phyloP scores from a whole-genome alignment of 2,329 filamentous ascomycete genomes.

The Pseudogymnoascus verrucosus region DNA sequence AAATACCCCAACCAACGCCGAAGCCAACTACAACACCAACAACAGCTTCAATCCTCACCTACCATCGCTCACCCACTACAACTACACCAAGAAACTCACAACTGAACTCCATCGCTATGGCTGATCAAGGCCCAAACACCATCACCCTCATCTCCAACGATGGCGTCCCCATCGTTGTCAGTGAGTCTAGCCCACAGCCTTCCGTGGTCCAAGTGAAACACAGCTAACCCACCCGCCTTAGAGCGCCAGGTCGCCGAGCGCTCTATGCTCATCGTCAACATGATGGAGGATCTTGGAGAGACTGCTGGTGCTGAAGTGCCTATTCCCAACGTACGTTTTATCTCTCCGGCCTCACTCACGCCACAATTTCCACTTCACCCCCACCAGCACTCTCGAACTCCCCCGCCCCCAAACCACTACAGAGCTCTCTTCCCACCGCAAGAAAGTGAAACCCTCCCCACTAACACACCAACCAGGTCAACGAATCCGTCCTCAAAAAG shows the following conservation, averaged over 20 bases:
- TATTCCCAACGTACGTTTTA: constrained; percentile 63
- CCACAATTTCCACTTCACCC: not conserved
- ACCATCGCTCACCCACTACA: not conserved
- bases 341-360: constrained; percentile 7
- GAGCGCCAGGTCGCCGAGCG: constrained; percentile 83
- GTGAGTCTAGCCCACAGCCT: constrained; percentile 31
- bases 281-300: constrained; percentile 87
- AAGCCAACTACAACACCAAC: not conserved
- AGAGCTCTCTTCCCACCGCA: not conserved
- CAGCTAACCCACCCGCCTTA: constrained; percentile 26
- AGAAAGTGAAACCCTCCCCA: not conserved
- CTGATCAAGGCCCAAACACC: constrained; percentile 10
- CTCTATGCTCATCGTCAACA: constrained; percentile 94
- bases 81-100: not conserved
- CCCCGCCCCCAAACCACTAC: constrained; percentile 5
- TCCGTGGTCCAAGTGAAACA: too few species aligned
- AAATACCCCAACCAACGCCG: not conserved
- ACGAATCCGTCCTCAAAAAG: constrained; percentile 87
- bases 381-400: constrained; percentile 10
- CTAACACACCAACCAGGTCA: constrained; percentile 50
- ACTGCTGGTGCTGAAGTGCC: constrained; percentile 51
- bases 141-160: constrained; percentile 45
- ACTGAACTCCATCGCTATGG: not conserved
- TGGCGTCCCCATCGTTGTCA: constrained; percentile 39
- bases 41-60: not conserved